Base-by-base conservation (phyloP, 164 flowering plant genomes). In the Kalanchoe fedtschenkoi region DNA sequence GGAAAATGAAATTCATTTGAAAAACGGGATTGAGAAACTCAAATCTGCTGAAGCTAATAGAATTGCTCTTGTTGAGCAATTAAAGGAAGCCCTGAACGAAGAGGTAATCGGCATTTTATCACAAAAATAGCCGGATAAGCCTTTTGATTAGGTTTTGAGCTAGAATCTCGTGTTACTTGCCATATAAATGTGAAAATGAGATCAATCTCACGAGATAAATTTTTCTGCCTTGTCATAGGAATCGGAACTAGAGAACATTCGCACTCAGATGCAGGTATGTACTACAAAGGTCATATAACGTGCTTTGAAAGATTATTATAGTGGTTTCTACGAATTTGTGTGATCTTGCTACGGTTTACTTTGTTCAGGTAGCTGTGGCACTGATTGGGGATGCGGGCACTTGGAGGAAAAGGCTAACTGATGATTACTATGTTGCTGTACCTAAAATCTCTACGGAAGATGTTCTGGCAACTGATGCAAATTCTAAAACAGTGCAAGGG, bases 211-310 rank as follows among this genome's bases (percentile, higher is more conserved):
- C 21, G 17, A 58, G 58, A 60, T 74, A 54, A 70, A 13, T 38
- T 32, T 56, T 39, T 7, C 15, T 5, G 22, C 32, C 46, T 69
- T 63, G 65, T 69, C 79, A n/a, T n/a, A 93, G 96, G 97, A 88
- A 74, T 90, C 99, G 17, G 90, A 86, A 73, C 68, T 93, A 74
- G 97, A 93, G 81, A 85, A 78, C 70, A 70, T 93, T 61, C 90
- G 92, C 56, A 90, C 96, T 19, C 99, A 90, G 73, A 81, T 88
- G 74, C 97, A 89, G 99, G 99, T 93, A 46, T 51, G 65, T 65
- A 15, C 29, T 16, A 17, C 24, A 22, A 2, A 33, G 28, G 21
- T 34, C 60, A 37, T 21, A 16, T 39, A 38, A n/a, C n/a, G n/a
- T n/a, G n/a, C n/a, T n/a, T n/a, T n/a, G n/a, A n/a, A n/a, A 62